Conservation (phyloP, 768 basidiomycete species). For the Zangia roseola region DNA sequence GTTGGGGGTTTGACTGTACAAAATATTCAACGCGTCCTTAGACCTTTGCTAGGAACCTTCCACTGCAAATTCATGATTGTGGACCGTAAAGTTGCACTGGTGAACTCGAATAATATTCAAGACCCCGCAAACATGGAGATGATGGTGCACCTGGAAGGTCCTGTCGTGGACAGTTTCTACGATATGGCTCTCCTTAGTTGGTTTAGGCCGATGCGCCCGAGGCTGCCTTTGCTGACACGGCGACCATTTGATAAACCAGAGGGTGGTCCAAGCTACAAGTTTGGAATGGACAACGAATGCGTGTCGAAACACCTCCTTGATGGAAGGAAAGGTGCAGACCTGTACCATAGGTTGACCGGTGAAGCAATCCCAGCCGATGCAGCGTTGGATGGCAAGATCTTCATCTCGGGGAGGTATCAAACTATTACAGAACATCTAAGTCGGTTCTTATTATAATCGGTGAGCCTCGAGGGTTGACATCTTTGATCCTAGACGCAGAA, state of each 20-base stretch:
- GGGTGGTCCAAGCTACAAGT: constrained; percentile 40
- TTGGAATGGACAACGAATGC: constrained; percentile 33
- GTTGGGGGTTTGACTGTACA: background rate
- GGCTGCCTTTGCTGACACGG: constrained; percentile 39
- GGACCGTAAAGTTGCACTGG: constrained; percentile 61
- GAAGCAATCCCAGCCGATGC: constrained; percentile 12
- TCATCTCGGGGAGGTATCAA: constrained; percentile 34
- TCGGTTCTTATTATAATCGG: constrained; percentile 10
- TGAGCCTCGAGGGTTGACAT: constrained; percentile 9
- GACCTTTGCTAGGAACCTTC: constrained; percentile 62
- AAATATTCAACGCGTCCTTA: constrained; percentile 6
- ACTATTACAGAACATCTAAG: constrained; percentile 43
- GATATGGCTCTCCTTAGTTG: constrained; percentile 67
- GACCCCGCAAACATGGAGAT: constrained; percentile 53
- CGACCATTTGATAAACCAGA: constrained; percentile 30
- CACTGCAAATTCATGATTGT: constrained; percentile 71
- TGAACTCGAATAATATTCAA: constrained; percentile 71
- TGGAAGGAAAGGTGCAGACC: constrained; percentile 24
- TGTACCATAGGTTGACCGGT: constrained; percentile 19
- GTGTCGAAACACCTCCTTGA: constrained; percentile 29
- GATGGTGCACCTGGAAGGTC: constrained; percentile 71
- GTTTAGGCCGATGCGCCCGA: constrained; percentile 47
- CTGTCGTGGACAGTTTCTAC: constrained; percentile 67
- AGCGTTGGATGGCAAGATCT: constrained; percentile 12
- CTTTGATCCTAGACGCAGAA: constrained; percentile 29